Evolutionary conservation across 768 basidiomycete species (phyloP).

Genomic region (Glaciozyma antarctica): DNA sequence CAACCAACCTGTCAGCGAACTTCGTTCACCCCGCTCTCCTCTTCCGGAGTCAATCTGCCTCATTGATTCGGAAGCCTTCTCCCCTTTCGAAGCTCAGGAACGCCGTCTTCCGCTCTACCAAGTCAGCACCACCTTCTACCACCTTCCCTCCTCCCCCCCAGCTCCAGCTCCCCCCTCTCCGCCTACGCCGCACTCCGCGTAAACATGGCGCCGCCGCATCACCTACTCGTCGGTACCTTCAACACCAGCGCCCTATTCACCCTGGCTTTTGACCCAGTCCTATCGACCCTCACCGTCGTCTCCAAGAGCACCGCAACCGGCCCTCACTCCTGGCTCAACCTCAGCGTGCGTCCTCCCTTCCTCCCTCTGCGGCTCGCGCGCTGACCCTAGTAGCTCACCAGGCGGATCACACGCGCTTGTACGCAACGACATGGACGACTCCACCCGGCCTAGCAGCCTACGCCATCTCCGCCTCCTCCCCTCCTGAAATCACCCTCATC

Average conservation of each 20-base stretch:
- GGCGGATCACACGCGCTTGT: constrained; percentile 19
- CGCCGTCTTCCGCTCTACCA: too few species aligned
- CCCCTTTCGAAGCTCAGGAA: too few species aligned
- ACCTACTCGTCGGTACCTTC: constrained; percentile 34
- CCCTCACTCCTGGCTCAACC: constrained; percentile 31
- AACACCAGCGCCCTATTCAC: constrained; percentile 22
- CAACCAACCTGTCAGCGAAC: too few species aligned
- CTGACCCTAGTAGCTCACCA: neutral
- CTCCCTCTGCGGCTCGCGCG: neutral
- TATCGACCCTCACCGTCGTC: constrained; percentile 8
- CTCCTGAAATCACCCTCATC: constrained; percentile 22
- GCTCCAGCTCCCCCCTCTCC: too few species aligned
- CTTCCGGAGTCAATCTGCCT: too few species aligned
- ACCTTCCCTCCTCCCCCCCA: too few species aligned
- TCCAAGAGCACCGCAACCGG: constrained; percentile 17
- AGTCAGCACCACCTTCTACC: too few species aligned
- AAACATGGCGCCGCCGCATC: constrained; percentile 1
- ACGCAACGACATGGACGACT: constrained; percentile 34
- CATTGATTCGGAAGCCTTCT: too few species aligned
- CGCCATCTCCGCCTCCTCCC: constrained; percentile 10
- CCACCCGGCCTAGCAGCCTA: constrained; percentile 34
- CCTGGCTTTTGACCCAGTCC: constrained; percentile 19
- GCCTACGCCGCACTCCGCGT: too few species aligned
- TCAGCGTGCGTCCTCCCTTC: constrained; percentile 16
- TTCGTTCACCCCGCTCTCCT: too few species aligned